Percentiles rank a stretch among this genome's conserved stretches.
phyloP scores from a whole-genome alignment of 371 early-diverging fungal species.

The Batkoa obscura region DNA sequence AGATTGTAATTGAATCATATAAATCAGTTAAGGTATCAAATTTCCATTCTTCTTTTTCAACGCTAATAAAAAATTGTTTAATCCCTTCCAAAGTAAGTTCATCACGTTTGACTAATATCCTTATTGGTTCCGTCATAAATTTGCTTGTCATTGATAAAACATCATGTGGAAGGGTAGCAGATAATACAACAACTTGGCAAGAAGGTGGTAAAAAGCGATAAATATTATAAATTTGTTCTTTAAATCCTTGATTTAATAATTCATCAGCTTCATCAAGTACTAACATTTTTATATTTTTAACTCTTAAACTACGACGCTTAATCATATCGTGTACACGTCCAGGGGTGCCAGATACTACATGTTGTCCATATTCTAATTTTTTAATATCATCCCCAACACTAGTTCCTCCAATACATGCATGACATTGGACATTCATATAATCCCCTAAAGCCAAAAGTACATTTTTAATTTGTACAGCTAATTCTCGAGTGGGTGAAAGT shows the following conservation, averaged over 20 bases:
- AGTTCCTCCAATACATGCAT: conserved; percentile 97
- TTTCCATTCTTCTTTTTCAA: conserved; percentile 93
- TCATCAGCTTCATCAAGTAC: conserved; percentile 99
- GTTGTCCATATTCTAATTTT: conserved; percentile 69
- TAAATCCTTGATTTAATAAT: conserved; percentile 94
- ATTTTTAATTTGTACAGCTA: conserved; percentile 92
- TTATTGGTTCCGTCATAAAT: conserved; percentile 95
- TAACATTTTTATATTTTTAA: conserved; percentile 86
- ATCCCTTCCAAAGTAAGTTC: conserved; percentile 99
- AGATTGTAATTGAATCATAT: conserved; percentile 87
- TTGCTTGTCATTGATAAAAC: conserved; percentile 93
- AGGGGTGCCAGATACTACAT: conserved; percentile 98
- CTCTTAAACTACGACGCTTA: conserved; percentile 64
- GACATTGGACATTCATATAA: conserved; percentile 84
- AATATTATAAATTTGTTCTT: conserved; percentile 96
- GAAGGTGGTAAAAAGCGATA: conserved; percentile 82
- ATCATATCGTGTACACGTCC: conserved; percentile 99
- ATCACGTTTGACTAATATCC: conserved; percentile 98
- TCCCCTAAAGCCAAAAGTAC: conserved; percentile 85
- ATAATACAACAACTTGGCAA: conserved; percentile 95
- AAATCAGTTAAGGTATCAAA: conserved; percentile 92
- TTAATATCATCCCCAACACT: conserved; percentile 78
- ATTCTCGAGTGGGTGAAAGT: conserved; percentile 96
- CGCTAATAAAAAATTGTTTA: conserved; percentile 96
- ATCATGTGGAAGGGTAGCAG: conserved; percentile 94